Conservation (phyloP, 2,329 filamentous ascomycete genomes). For the Ceratocystis cacaofunesta region DNA sequence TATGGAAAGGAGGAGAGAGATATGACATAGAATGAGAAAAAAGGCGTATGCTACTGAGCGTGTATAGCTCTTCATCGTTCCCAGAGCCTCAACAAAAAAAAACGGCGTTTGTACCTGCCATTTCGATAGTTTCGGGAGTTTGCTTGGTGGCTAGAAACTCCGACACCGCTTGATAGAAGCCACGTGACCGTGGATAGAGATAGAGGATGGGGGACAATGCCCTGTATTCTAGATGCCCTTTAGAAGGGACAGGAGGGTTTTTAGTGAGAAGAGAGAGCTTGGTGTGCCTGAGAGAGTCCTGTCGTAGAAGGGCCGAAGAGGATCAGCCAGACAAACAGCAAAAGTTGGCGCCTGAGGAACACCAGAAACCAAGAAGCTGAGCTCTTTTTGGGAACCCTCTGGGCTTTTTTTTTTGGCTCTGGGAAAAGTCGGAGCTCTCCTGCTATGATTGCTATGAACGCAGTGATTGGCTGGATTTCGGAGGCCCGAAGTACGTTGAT, state of each 20-base stretch:
- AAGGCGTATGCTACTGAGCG: no score
- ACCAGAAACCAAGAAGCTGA: background rate
- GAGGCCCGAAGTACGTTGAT: no score
- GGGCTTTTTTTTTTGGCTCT: constrained; percentile 1
- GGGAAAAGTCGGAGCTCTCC: background rate
- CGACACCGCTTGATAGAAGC: constrained; percentile 10
- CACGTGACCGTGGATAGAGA: constrained; percentile 6
- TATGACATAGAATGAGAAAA: background rate
- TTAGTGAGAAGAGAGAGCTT: no score
- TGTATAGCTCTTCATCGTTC: no score
- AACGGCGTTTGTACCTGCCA: constrained; percentile 11
- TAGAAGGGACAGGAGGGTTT: background rate
- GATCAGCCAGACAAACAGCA: no score
- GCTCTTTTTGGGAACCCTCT: background rate
- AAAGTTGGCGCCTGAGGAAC: no score
- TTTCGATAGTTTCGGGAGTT: background rate
- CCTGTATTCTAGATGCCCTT: background rate
- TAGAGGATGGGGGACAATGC: background rate
- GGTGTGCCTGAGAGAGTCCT: no score
- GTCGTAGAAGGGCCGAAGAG: no score
- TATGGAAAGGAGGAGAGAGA: background rate
- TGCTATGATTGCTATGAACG: background rate
- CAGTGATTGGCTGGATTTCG: background rate
- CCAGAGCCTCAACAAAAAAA: no score
- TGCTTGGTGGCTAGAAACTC: background rate